Percentiles rank a stretch among this genome's conserved stretches.
These are phyloP conservation scores for Verticillium dahliae DNA, from an alignment of 2,329 filamentous ascomycete species.

Conservation along the genomic window DNA sequence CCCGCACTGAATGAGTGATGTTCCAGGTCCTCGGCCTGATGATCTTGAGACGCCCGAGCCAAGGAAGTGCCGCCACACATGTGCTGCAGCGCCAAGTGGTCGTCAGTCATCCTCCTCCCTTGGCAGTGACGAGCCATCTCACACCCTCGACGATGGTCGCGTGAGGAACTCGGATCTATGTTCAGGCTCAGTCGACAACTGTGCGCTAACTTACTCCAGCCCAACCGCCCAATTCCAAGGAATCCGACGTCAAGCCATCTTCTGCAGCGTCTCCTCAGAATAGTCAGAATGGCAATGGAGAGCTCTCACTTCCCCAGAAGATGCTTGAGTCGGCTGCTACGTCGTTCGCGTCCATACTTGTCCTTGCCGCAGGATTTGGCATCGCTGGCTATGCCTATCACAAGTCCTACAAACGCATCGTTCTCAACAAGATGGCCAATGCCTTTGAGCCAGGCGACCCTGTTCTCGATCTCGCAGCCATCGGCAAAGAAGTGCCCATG, in stretches of 20 bases:
- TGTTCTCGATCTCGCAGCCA: conserved; percentile 72
- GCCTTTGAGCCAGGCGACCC: conserved; percentile 92
- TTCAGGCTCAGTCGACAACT: not conserved
- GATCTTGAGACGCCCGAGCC: not conserved
- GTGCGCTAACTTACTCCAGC: conserved; percentile 1
- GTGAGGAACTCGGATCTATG: not conserved
- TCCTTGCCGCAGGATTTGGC: conserved; percentile 60
- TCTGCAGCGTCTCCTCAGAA: not conserved
- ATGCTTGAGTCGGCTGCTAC: conserved; percentile 71
- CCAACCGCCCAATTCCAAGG: not conserved
- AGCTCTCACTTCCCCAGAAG: conserved; percentile 42
- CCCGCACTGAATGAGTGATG: not conserved
- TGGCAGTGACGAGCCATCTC: not conserved
- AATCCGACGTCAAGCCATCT: not conserved
- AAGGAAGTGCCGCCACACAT: not conserved
- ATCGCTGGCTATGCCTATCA: conserved; percentile 73
- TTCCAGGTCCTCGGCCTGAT: not conserved
- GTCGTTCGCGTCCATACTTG: conserved; percentile 66
- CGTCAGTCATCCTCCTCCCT: not conserved
- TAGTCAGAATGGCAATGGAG: conserved; percentile 13
- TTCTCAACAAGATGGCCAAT: conserved; percentile 86
- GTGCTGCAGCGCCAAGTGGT: not conserved
- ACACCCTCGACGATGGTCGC: not conserved
- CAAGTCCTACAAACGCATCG: conserved; percentile 79
- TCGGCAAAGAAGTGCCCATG: conserved; percentile 48